Percentiles rank a stretch among this genome's conserved stretches.
Conservation (phyloP, 306 rosid species). For the Dalbergia cochinchinensis region DNA sequence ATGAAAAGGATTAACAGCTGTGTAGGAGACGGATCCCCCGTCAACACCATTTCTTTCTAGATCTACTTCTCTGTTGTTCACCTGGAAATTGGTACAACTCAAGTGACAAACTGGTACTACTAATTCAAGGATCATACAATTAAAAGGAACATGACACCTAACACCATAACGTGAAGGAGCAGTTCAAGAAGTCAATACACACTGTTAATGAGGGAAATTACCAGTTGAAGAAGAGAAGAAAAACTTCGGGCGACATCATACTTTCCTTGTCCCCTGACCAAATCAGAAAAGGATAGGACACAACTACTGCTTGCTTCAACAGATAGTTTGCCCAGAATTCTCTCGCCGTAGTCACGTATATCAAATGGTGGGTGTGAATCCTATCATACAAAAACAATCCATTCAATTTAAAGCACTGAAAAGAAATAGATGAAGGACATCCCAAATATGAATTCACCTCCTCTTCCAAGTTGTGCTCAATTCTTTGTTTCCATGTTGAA, state of each 20-base stretch:
- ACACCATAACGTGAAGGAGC: constrained; percentile 35
- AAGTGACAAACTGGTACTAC: neutral
- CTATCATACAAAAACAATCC: constrained; percentile 50
- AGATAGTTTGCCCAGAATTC: constrained; percentile 72
- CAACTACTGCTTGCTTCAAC: constrained; percentile 55
- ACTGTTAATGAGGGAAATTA: constrained; percentile 47
- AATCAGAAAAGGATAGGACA: constrained; percentile 67
- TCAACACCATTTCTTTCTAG: constrained; percentile 60
- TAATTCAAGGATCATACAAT: neutral
- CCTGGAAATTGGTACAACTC: constrained; percentile 61
- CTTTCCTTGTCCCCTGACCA: constrained; percentile 76
- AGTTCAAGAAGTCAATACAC: constrained; percentile 11
- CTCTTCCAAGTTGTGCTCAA: constrained; percentile 87
- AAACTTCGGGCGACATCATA: constrained; percentile 87
- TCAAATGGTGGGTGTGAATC: constrained; percentile 85
- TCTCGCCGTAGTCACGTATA: constrained; percentile 79
- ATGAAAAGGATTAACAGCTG: constrained; percentile 70
- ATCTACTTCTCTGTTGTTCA: constrained; percentile 81
- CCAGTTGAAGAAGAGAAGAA: constrained; percentile 94
- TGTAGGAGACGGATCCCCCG: constrained; percentile 65
- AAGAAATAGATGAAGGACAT: neutral
- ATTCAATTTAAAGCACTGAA: constrained; percentile 43
- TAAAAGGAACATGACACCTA: constrained; percentile 6
- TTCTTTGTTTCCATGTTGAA: constrained; percentile 89
- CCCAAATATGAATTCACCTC: constrained; percentile 66